Conservation (phyloP, 164 flowering plant species). For the Annona cherimola region DNA sequence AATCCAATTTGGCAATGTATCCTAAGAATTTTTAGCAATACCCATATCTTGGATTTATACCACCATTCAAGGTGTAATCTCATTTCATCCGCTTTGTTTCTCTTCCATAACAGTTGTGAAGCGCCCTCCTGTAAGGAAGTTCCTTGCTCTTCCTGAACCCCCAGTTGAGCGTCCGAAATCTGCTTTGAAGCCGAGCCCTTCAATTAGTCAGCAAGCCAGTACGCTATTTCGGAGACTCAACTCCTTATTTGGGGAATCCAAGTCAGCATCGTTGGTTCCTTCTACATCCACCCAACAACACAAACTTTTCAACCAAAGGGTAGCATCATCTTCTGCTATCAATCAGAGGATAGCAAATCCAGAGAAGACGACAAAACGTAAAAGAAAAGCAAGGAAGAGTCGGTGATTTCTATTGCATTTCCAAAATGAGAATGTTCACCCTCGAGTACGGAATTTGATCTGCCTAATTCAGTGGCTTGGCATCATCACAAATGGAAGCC, state of each 20-base stretch:
- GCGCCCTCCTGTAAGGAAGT: slow-evolving; percentile 16
- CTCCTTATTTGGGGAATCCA: slow-evolving; percentile 1
- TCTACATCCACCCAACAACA: background rate
- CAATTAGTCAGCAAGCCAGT: background rate
- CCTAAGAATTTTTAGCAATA: background rate
- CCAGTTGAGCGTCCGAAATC: background rate
- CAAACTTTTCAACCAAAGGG: background rate
- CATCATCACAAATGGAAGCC: background rate
- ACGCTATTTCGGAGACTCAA: slow-evolving; percentile 2
- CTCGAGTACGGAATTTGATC: background rate
- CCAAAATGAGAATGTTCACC: background rate
- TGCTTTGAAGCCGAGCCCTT: background rate
- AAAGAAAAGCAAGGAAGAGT: slow-evolving; percentile 9
- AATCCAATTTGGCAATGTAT: background rate
- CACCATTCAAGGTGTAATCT: background rate
- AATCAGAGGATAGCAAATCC: slow-evolving; percentile 12
- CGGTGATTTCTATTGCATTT: background rate
- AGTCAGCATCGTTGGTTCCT: background rate
- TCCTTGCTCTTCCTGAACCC: slow-evolving; percentile 13
- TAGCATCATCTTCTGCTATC: slow-evolving; percentile 13
- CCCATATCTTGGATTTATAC: background rate
- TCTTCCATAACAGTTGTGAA: slow-evolving; percentile 12
- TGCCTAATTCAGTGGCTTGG: background rate
- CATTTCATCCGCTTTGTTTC: background rate
- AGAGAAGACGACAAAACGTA: slow-evolving; percentile 12